Conservation (phyloP, 805 yeast species). For the Torulaspora franciscae region DNA sequence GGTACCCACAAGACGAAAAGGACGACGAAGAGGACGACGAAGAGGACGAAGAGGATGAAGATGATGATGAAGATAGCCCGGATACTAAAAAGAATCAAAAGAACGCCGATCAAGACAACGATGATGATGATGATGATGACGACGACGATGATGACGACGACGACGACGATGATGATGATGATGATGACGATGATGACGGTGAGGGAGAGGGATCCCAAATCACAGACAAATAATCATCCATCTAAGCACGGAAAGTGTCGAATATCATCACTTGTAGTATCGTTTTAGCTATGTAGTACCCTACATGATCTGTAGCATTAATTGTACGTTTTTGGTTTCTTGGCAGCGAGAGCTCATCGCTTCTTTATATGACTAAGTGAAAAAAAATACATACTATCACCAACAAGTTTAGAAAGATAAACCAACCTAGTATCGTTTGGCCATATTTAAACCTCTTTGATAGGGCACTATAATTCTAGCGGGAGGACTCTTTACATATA, state of each 20-base stretch:
- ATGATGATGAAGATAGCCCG: conserved; percentile 30
- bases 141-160: conserved; percentile 45
- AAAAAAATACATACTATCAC: conserved; percentile 2
- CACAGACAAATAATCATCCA: not conserved
- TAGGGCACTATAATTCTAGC: not conserved
- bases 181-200: conserved; percentile 32
- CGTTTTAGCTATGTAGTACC: conserved; percentile 4
- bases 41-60: conserved; percentile 39
- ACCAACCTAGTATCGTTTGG: not conserved
- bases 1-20: conserved; percentile 53
- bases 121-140: conserved; percentile 42
- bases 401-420: not conserved
- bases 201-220: not conserved
- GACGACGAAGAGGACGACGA: conserved; percentile 45
- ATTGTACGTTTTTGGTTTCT: not conserved
- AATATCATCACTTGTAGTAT: not conserved
- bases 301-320: not conserved
- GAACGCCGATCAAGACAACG: conserved; percentile 43
- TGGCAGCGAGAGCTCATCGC: not conserved
- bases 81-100: conserved; percentile 40
- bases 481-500: not conserved
- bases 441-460: not conserved
- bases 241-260: not conserved
- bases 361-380: conserved; percentile 2
- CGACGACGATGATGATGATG: conserved; percentile 40